Percentiles rank a stretch among this genome's conserved stretches.
Evolutionary conservation across 768 basidiomycete genomes (phyloP).

Genomic region (Rhodosporidiobolus odoratus): DNA sequence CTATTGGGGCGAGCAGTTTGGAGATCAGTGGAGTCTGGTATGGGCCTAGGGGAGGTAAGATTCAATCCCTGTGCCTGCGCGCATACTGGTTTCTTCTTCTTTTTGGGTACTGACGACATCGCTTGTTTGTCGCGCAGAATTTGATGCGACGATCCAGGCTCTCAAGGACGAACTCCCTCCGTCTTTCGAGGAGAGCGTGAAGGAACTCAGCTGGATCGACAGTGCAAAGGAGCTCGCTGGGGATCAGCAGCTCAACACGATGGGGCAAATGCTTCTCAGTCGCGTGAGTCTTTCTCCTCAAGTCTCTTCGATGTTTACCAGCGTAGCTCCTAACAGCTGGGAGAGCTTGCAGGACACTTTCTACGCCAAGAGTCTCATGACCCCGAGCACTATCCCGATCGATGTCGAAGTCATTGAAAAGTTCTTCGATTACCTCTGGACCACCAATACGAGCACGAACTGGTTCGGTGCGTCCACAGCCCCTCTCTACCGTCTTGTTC

Average conservation of each 20-base stretch:
- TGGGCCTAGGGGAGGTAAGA: background rate
- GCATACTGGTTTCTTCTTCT: background rate
- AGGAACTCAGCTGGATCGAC: slow-evolving; percentile 13
- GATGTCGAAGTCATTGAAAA: background rate
- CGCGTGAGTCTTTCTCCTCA: background rate
- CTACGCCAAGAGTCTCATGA: slow-evolving; percentile 39
- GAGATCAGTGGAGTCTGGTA: slow-evolving; percentile 13
- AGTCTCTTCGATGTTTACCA: background rate
- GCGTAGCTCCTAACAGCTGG: too few species aligned
- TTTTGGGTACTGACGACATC: background rate
- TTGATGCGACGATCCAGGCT: slow-evolving; percentile 6
- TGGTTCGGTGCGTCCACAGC: slow-evolving; percentile 34
- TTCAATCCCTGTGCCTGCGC: background rate
- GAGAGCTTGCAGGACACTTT: slow-evolving; percentile 33
- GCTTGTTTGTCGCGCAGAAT: background rate
- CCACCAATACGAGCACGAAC: slow-evolving; percentile 3
- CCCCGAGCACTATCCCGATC: slow-evolving; percentile 27
- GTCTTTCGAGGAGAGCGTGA: background rate
- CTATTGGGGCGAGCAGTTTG: slow-evolving; percentile 7
- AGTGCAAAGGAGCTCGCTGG: slow-evolving; percentile 18
- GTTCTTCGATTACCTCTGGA: slow-evolving; percentile 38
- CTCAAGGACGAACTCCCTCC: slow-evolving; percentile 24
- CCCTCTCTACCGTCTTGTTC: background rate
- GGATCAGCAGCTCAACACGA: slow-evolving; percentile 9
- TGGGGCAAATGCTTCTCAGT: background rate